A percentile compares a stretch with the other conserved stretches of the same genome.
These are phyloP conservation scores for Artemisia argyi DNA, from an alignment of 129 eudicot genomes.

Conservation along the genomic window DNA sequence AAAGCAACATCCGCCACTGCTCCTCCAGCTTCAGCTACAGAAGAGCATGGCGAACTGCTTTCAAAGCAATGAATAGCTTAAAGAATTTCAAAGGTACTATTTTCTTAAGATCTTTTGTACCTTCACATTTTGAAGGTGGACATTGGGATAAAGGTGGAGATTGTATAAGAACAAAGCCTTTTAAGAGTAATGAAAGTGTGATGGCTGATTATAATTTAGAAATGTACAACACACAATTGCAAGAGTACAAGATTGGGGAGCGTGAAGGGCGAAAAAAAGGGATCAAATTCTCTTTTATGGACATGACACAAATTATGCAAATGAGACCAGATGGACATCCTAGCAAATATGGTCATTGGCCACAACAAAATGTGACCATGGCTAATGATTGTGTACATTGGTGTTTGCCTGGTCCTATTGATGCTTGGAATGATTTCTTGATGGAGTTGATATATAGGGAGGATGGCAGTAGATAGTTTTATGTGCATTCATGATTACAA, in stretches of 20 bases:
- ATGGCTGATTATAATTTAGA: constrained; percentile 55
- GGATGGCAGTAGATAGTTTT: constrained; percentile 1
- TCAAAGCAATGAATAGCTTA: constrained; percentile 50
- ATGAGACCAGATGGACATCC: constrained; percentile 95
- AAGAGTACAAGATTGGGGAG: constrained; percentile 58
- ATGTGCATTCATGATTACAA: constrained; percentile 1
- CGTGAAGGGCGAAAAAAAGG: constrained; percentile 50
- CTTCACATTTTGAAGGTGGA: constrained; percentile 86
- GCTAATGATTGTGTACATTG: constrained; percentile 80
- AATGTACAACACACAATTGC: constrained; percentile 59
- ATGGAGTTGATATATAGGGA: constrained; percentile 59
- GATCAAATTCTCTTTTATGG: constrained; percentile 46
- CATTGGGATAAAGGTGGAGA: constrained; percentile 85
- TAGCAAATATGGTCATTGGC: constrained; percentile 71
- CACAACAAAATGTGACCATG: constrained; percentile 42
- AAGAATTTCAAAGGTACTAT: constrained; percentile 51
- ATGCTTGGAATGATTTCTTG: constrained; percentile 72
- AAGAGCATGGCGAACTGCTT: constrained; percentile 64
- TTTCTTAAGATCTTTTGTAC: constrained; percentile 65
- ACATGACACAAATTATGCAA: constrained; percentile 57
- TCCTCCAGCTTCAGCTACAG: constrained; percentile 53
- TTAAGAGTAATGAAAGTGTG: constrained; percentile 40
- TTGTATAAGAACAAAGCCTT: constrained; percentile 68
- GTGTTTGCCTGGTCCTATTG: constrained; percentile 88
- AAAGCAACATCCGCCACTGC: constrained; percentile 37